Percentiles rank a stretch among this genome's conserved stretches.
phyloP scores from a whole-genome alignment of 208 protist genomes.

The Tritrichomonas musculus region DNA sequence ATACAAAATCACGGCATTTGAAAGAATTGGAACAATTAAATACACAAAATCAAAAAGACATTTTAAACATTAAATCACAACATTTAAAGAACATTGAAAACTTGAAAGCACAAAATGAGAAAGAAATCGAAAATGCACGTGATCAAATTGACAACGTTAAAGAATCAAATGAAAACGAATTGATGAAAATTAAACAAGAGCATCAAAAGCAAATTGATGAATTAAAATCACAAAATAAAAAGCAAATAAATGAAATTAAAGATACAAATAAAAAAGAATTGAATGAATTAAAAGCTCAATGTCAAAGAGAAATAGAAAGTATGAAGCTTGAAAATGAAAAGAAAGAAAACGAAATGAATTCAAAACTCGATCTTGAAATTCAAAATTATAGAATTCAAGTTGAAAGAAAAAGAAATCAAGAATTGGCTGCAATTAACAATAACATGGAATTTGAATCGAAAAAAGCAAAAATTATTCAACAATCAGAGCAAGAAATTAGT shows the following conservation, averaged over 20 bases:
- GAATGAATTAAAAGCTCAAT: neutral
- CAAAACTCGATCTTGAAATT: too few relatives aligned
- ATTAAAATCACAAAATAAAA: neutral
- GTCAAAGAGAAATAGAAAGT: neutral
- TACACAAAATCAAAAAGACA: neutral
- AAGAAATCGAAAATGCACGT: neutral
- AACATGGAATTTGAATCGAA: too few relatives aligned
- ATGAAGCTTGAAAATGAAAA: neutral
- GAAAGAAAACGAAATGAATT: neutral
- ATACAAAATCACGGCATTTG: neutral
- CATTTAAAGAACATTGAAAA: neutral
- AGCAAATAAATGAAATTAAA: neutral
- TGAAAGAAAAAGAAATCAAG: neutral
- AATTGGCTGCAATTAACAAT: too few relatives aligned
- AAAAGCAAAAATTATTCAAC: too few relatives aligned
- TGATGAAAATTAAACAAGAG: neutral
- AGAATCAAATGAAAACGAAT: neutral
- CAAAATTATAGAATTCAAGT: neutral
- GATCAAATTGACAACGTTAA: neutral
- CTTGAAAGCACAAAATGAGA: neutral
- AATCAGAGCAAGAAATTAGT: too few relatives aligned
- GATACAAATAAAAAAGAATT: neutral
- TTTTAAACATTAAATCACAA: neutral
- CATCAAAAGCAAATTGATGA: neutral
- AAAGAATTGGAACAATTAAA: neutral